Base-by-base conservation (phyloP, 495 filamentous ascomycete genomes). In the Aspergillus cristatus region DNA sequence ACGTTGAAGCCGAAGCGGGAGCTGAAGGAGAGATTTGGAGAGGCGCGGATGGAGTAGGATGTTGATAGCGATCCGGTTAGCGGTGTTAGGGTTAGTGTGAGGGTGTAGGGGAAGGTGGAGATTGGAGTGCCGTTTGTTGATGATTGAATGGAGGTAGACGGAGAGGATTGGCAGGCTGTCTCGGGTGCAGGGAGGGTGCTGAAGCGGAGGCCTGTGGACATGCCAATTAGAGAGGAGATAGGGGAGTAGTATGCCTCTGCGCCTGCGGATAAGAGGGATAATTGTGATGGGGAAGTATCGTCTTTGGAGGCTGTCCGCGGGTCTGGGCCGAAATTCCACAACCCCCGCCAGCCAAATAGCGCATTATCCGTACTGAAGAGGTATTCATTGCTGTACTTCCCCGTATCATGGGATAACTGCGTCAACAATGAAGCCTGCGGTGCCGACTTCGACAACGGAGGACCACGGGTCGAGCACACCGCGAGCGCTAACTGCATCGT, bases 1-100 rank as follows among this genome's bases (percentile, higher is more conserved):
- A 95, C 86, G 54, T 98, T 98, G 57, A 97, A 98, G 45, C 91
- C 86, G 63, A 97, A 90, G 28, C 81, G 76, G 20, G 86, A 87
- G 41, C 87, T 90, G 32, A 98, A 75, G 1, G 86, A 79, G 35
- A 91, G 74, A 41, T 86, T 76, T 10, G 72, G 76, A 14, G 83
- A 82, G 5, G 90, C 91, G 47, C 83, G 78, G 10, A 95, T 80
- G 11, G 91, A 85, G 49, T 97, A 98, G 5, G 81, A 93, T 18
- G 85, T 81, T 30, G 82, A 87, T 35, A 97, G 66, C 41, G 82
- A 93, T 18, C 91, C 91, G 71, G 94, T 96, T 8, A 98, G 68
- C 0, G 91, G 91, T 34, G 93, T 95, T 22, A 96, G 55, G 11
- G 86, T 93, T 45, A 91, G 63, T 4, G 91, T 97, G 41, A 94